A percentile compares a stretch with the other conserved stretches of the same genome.
Evolutionary conservation across 2,329 filamentous ascomycete genomes (phyloP).

Genomic region (Arachnomyces sp.): DNA sequence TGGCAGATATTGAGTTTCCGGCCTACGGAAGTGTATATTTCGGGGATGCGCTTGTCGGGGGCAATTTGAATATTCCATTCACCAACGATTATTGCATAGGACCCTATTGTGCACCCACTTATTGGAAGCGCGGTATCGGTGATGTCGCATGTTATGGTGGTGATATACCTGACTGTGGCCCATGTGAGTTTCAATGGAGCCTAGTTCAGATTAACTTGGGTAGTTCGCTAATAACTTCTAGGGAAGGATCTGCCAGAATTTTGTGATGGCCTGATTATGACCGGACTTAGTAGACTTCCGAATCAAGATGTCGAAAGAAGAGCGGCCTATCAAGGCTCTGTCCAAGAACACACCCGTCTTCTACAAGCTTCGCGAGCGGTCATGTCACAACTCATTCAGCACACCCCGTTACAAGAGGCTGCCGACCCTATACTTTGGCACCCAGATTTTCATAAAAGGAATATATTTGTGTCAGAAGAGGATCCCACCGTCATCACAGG

Average conservation of each 20-base stretch:
- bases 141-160: slow-evolving; percentile 25
- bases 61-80: slow-evolving; percentile 10
- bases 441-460: slow-evolving; percentile 32
- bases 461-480: slow-evolving; percentile 34
- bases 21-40: slow-evolving; percentile 28
- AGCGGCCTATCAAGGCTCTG: slow-evolving; percentile 27
- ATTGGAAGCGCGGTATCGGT: slow-evolving; percentile 23
- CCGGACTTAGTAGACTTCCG: slow-evolving; percentile 28
- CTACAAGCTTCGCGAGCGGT: slow-evolving; percentile 22
- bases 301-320: slow-evolving; percentile 6
- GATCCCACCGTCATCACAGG: slow-evolving; percentile 29
- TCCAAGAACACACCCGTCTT: slow-evolving; percentile 24
- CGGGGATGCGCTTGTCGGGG: slow-evolving; percentile 4
- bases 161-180: slow-evolving; percentile 24
- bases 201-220: slow-evolving; percentile 5
- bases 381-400: slow-evolving; percentile 20
- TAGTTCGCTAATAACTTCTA: slow-evolving; percentile 15
- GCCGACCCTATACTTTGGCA: slow-evolving; percentile 27
- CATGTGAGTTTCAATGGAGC: slow-evolving; percentile 23
- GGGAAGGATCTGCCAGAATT: slow-evolving; percentile 26
- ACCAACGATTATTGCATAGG: slow-evolving; percentile 14
- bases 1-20: slow-evolving; percentile 19
- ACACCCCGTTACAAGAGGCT: slow-evolving; percentile 17
- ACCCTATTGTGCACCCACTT: slow-evolving; percentile 14
- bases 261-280: slow-evolving; percentile 29